Conservation (phyloP, 1,139 yeast species). For the Geotrichum carabidarum region DNA sequence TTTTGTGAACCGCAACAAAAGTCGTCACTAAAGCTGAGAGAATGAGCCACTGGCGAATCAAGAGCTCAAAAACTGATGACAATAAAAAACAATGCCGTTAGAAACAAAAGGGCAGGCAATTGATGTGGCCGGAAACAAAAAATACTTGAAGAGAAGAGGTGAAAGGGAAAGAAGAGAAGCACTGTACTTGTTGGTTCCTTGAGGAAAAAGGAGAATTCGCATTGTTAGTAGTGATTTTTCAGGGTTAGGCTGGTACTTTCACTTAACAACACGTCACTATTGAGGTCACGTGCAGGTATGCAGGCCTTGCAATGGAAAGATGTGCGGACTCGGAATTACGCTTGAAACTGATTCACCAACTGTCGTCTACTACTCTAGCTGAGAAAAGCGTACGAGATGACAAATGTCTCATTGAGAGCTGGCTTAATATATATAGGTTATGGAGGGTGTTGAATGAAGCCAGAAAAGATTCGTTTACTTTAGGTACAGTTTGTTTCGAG, state of each 20-base stretch:
- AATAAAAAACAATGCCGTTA: no score
- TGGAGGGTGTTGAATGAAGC: no score
- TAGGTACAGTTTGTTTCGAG: no score
- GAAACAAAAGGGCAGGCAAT: not conserved
- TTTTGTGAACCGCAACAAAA: not conserved
- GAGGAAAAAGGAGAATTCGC: not conserved
- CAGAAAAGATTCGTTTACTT: no score
- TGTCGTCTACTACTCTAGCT: no score
- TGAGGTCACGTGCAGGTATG: conserved; percentile 1
- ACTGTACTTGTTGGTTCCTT: conserved; percentile 5
- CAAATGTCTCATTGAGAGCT: no score
- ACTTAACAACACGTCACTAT: conserved; percentile 12
- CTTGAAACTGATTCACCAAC: no score
- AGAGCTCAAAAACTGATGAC: not conserved
- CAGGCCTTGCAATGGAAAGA: not conserved
- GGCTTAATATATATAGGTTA: no score
- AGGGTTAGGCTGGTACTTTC: conserved; percentile 1
- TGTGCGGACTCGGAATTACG: no score
- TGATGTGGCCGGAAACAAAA: not conserved
- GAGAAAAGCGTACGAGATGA: no score
- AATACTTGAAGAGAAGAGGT: not conserved
- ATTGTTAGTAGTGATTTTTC: conserved; percentile 3
- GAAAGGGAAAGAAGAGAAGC: not conserved
- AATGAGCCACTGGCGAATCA: not conserved
- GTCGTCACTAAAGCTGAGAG: not conserved